Percentiles rank a stretch among this genome's conserved stretches.
Conservation (phyloP, 345 rosid genomes). For the Moricandia moricandioides region DNA sequence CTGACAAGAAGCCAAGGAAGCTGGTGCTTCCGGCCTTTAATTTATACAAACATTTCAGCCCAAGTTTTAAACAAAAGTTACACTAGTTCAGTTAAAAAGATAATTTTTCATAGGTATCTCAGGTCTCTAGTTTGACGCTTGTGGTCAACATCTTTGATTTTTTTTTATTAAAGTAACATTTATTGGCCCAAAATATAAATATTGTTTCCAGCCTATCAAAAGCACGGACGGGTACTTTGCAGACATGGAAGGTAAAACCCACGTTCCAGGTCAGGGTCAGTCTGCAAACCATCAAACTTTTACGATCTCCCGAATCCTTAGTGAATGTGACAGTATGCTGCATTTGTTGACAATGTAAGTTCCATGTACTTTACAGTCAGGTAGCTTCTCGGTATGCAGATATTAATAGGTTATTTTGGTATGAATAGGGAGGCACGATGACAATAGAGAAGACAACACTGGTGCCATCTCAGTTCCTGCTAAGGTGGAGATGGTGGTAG, state of each 20-base stretch:
- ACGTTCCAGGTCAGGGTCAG: background rate
- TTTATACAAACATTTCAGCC: too few relatives aligned
- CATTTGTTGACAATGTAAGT: background rate
- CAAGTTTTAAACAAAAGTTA: too few relatives aligned
- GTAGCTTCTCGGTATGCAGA: background rate
- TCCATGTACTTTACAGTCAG: background rate
- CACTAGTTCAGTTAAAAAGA: too few relatives aligned
- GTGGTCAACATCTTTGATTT: too few relatives aligned
- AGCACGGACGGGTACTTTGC: too few relatives aligned
- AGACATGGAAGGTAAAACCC: background rate
- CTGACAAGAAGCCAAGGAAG: too few relatives aligned
- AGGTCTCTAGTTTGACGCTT: too few relatives aligned
- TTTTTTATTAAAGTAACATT: too few relatives aligned
- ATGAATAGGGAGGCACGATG: background rate
- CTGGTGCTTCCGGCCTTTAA: too few relatives aligned
- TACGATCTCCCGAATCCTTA: background rate
- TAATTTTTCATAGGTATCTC: too few relatives aligned
- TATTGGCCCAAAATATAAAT: too few relatives aligned
- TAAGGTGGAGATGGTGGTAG: background rate
- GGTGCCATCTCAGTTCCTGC: background rate
- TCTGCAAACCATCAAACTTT: background rate
- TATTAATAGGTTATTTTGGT: background rate
- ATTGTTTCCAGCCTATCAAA: too few relatives aligned
- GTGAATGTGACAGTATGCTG: background rate
- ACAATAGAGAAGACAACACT: background rate